These are phyloP conservation scores for Hevea brasiliensis DNA, from an alignment of 345 rosid species.

Conservation along the genomic window DNA sequence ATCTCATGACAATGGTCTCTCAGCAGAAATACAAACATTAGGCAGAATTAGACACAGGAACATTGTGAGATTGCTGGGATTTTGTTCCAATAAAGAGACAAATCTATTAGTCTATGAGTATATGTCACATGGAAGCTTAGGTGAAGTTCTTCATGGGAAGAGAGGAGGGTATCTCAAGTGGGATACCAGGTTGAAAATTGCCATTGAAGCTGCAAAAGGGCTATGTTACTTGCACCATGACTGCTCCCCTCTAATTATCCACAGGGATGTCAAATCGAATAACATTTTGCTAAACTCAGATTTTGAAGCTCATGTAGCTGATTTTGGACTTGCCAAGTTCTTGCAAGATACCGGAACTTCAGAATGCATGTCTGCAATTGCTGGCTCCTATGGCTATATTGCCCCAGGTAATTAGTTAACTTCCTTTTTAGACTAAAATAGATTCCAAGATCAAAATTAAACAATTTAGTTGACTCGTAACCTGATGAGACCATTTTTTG, in stretches of 20 bases:
- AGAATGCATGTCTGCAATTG: conserved; percentile 74
- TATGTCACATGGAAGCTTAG: conserved; percentile 72
- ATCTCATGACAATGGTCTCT: conserved; percentile 56
- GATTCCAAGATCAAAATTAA: too few species aligned
- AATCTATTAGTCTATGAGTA: conserved; percentile 67
- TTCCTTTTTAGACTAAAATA: not conserved
- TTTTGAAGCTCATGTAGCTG: conserved; percentile 75
- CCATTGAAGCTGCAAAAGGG: conserved; percentile 73
- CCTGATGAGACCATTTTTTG: not conserved
- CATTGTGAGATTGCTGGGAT: conserved; percentile 63
- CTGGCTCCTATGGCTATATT: conserved; percentile 76
- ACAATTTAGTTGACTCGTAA: not conserved
- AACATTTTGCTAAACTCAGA: conserved; percentile 60
- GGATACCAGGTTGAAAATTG: conserved; percentile 61
- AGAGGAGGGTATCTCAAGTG: conserved; percentile 53
- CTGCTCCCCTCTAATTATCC: conserved; percentile 63
- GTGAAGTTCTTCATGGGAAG: conserved; percentile 62
- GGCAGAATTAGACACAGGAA: conserved; percentile 71
- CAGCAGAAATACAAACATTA: conserved; percentile 63
- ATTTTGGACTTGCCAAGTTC: conserved; percentile 75
- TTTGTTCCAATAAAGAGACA: conserved; percentile 60
- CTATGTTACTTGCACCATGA: conserved; percentile 74
- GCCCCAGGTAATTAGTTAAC: conserved; percentile 51
- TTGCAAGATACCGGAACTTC: conserved; percentile 50
- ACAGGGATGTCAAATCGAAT: conserved; percentile 75